Evolutionary conservation across 1,284 basidiomycete species (phyloP), one percentile per base, ranked within the genome.

Genomic region (Moesziomyces sp.): DNA sequence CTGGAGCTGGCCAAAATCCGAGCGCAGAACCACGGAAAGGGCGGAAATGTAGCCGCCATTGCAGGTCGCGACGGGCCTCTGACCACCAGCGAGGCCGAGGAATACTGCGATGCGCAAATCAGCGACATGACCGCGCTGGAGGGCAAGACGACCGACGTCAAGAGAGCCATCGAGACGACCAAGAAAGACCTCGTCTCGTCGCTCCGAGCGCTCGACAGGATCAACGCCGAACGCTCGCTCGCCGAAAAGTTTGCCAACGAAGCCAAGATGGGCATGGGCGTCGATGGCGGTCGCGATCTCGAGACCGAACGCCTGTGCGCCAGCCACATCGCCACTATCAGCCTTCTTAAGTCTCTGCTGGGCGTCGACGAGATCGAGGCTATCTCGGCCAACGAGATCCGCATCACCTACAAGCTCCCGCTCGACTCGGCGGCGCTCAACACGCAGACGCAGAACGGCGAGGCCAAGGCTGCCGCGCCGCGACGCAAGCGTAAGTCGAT

Each of bases 231-330:
- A 42, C 77, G 79, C 11, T 72, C 73, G 5, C 65, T 73, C 18
- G 79, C 77, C 0, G 79, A 80, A 52, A 79, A 77, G 59, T 69
- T 62, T 42, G 79, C 79, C 33, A 76, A 73, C 58, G 77, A 80
- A 45, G 79, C 75, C 43, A 68, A 70, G 71, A 58, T 77, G 50
- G 77, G 79, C 28, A 74, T 73, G 66, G 75, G 77, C 14, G 68
- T 72, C 21, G 75, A 77, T 33, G 71, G 75, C 21, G 75, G 75
- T 1, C 70, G 79, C 30, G 79, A 80, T 35, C 67, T 78, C 50
- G 73, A 77, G 58, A 71, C 74, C 13, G 79, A 80, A 56, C 63
- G 74, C 16, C 58, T 77, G 18, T 80, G 78, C 43, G 73, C 73
- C 46, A 74, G 69, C 47, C 69, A 76, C 51, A 52, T 62, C 9